Evolutionary conservation across 2,329 filamentous ascomycete species (phyloP).

Genomic region (Monosporascus sp.): DNA sequence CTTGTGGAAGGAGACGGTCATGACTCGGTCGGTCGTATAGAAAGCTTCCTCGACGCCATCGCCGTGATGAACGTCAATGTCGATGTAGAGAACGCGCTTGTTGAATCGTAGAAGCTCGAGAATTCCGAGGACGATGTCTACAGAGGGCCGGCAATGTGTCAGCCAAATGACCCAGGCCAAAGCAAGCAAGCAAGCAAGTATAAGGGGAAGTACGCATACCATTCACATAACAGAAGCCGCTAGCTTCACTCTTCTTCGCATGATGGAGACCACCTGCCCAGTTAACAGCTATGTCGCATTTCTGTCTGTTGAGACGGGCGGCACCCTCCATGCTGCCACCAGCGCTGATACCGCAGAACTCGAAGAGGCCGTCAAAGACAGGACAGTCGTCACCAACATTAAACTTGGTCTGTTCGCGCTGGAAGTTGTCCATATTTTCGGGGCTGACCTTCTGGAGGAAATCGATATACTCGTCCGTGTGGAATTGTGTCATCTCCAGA

Average conservation of each 20-base stretch:
- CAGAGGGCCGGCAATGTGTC: constrained; percentile 41
- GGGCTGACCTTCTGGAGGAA: constrained; percentile 94
- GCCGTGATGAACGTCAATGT: constrained; percentile 91
- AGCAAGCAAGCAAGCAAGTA: neutral
- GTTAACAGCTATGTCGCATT: constrained; percentile 96
- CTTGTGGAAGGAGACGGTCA: constrained; percentile 93
- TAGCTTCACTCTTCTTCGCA: constrained; percentile 93
- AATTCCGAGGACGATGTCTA: constrained; percentile 93
- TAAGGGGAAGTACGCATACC: constrained; percentile 44
- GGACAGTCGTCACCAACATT: constrained; percentile 97
- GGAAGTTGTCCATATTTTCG: constrained; percentile 94
- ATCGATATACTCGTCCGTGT: constrained; percentile 91
- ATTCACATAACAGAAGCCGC: constrained; percentile 98
- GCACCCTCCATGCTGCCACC: constrained; percentile 93
- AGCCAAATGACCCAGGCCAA: constrained; percentile 34
- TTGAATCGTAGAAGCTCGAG: constrained; percentile 86
- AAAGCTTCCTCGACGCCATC: constrained; percentile 93
- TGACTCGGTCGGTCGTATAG: constrained; percentile 86
- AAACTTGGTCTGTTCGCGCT: constrained; percentile 86
- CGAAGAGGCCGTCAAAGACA: constrained; percentile 95
- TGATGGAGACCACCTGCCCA: constrained; percentile 98
- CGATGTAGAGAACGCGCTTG: constrained; percentile 94
- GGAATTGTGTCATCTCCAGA: constrained; percentile 89
- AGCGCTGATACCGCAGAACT: constrained; percentile 91
- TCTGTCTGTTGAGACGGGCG: constrained; percentile 79